Evolutionary conservation across 257 asterid genomes (phyloP).

Genomic region (Salvia rosmarinus): DNA sequence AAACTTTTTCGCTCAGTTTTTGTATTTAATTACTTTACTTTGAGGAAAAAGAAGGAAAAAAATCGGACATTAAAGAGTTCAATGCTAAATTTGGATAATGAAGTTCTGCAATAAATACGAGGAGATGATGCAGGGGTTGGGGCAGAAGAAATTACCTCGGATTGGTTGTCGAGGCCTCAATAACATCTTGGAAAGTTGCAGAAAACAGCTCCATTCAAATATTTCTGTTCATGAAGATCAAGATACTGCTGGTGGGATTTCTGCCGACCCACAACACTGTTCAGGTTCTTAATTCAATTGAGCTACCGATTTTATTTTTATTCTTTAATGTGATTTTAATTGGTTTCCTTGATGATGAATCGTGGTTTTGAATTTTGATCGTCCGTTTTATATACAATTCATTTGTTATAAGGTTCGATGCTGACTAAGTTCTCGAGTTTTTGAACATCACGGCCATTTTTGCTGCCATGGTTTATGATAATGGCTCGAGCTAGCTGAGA

Average conservation of each 20-base stretch:
- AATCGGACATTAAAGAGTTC: neutral
- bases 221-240: neutral
- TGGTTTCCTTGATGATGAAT: neutral
- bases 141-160: slow-evolving; percentile 31
- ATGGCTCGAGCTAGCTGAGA: neutral
- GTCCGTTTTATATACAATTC: neutral
- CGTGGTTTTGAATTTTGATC: too few species aligned
- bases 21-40: neutral
- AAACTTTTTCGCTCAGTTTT: neutral
- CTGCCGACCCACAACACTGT: slow-evolving; percentile 5
- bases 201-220: neutral
- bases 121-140: slow-evolving; percentile 29
- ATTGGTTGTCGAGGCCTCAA: slow-evolving; percentile 22
- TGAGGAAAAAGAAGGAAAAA: neutral
- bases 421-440: neutral
- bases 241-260: neutral
- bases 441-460: neutral
- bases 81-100: slow-evolving; percentile 11
- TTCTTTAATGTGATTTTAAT: neutral
- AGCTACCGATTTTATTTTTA: neutral
- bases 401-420: neutral
- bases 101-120: slow-evolving; percentile 33
- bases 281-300: slow-evolving; percentile 13
- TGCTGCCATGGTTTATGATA: neutral
- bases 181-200: slow-evolving; percentile 29